These are phyloP conservation scores for Mortierella sp. DNA, from an alignment of 371 early-diverging fungal species.

Conservation along the genomic window DNA sequence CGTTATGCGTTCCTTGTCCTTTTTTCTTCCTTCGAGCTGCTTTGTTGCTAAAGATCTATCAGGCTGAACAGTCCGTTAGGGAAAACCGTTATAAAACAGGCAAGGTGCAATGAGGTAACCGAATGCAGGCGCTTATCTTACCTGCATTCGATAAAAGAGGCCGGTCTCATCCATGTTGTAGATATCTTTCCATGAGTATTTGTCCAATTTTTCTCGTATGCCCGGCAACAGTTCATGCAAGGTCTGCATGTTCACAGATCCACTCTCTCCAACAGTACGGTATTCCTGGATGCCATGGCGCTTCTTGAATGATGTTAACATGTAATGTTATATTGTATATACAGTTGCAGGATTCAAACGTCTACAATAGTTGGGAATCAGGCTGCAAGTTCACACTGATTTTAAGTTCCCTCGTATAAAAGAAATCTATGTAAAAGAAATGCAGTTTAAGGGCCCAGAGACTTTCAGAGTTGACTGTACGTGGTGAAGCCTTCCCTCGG, in stretches of 20 bases:
- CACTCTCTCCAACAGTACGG: constrained; percentile 12
- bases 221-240: neutral
- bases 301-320: constrained; percentile 1
- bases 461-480: too few relatives aligned
- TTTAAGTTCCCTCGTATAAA: too few relatives aligned
- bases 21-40: constrained; percentile 3
- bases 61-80: neutral
- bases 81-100: neutral
- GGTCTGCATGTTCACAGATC: constrained; percentile 4
- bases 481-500: too few relatives aligned
- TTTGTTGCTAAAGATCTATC: constrained; percentile 1
- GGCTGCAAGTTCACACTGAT: too few relatives aligned
- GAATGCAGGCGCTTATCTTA: neutral
- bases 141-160: constrained; percentile 10
- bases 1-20: constrained; percentile 5
- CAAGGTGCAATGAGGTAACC: neutral
- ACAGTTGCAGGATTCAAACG: too few relatives aligned
- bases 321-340: too few relatives aligned
- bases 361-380: too few relatives aligned
- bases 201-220: neutral
- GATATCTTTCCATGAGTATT: constrained; percentile 8
- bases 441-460: too few relatives aligned
- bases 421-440: too few relatives aligned
- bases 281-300: constrained; percentile 7
- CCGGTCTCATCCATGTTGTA: too few relatives aligned